A percentile compares a stretch with the other conserved stretches of the same genome.
Evolutionary conservation across 148 eudicot species (phyloP).

Genomic region (Oxyria digyna): DNA sequence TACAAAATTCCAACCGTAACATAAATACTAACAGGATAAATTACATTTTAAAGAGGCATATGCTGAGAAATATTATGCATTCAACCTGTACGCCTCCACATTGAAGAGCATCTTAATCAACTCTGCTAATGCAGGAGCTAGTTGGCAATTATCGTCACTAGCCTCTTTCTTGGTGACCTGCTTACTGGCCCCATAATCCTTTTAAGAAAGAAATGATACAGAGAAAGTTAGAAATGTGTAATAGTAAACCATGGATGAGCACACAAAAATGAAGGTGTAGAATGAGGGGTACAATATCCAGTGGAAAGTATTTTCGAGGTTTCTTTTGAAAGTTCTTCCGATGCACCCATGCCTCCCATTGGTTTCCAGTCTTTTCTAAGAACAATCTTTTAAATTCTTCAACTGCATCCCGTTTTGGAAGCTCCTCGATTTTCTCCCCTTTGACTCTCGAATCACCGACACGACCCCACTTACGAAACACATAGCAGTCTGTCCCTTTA

Average conservation of each 20-base stretch:
- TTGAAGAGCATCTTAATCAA: conserved; percentile 96
- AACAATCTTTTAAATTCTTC: conserved; percentile 69
- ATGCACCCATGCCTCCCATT: conserved; percentile 82
- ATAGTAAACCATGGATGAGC: not conserved
- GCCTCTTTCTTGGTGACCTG: conserved; percentile 46
- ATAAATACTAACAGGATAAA: conserved; percentile 2
- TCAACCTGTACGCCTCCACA: conserved; percentile 87
- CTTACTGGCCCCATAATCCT: conserved; percentile 95
- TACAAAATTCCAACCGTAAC: conserved; percentile 19
- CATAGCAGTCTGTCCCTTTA: conserved; percentile 70
- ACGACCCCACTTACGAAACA: conserved; percentile 98
- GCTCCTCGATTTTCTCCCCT: conserved; percentile 53
- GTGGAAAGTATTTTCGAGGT: conserved; percentile 80
- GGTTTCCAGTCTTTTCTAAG: conserved; percentile 88
- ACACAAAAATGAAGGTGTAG: conserved; percentile 3
- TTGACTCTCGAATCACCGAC: conserved; percentile 83
- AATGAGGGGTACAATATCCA: conserved; percentile 65
- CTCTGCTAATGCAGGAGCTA: conserved; percentile 66
- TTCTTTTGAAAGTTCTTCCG: conserved; percentile 62
- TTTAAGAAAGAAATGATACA: conserved; percentile 10
- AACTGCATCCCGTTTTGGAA: conserved; percentile 63
- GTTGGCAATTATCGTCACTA: conserved; percentile 38
- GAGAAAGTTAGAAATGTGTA: not conserved
- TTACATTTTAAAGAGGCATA: not conserved
- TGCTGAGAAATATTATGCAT: not conserved